phyloP scores from a whole-genome alignment of 2,329 filamentous ascomycete genomes.

The Zopfia rhizophila region DNA sequence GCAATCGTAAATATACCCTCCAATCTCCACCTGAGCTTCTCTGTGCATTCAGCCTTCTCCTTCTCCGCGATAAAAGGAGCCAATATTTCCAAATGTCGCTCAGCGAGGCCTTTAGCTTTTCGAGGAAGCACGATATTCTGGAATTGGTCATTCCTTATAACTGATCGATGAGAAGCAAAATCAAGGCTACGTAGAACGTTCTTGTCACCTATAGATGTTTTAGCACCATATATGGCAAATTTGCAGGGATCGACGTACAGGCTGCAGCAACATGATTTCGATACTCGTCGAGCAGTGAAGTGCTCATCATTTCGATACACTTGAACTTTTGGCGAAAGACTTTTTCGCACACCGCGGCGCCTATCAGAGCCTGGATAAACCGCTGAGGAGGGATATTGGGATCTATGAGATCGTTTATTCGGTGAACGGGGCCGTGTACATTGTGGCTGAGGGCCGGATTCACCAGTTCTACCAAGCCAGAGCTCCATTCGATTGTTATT shows the following conservation, averaged over 20 bases:
- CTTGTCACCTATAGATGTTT: conserved; percentile 4
- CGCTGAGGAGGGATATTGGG: not conserved
- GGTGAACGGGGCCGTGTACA: no score
- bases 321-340: conserved; percentile 10
- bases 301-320: conserved; percentile 1
- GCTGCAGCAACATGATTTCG: not conserved
- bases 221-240: no score
- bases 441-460: no score
- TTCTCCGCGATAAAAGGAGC: no score
- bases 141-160: conserved; percentile 7
- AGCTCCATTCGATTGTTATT: no score
- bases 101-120: not conserved
- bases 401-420: no score
- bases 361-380: conserved; percentile 12
- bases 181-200: conserved; percentile 8
- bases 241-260: no score
- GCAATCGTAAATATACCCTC: no score
- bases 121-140: conserved; percentile 8
- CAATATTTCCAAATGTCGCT: conserved; percentile 1
- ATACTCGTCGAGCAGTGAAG: conserved; percentile 17
- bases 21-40: not conserved
- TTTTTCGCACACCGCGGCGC: conserved; percentile 12
- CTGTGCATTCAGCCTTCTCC: no score
- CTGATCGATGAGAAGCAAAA: conserved; percentile 5
- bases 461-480: no score